Percentiles rank a stretch among this genome's conserved stretches.
phyloP scores from a whole-genome alignment of 305 asterid species.

The Salvia sclarea region DNA sequence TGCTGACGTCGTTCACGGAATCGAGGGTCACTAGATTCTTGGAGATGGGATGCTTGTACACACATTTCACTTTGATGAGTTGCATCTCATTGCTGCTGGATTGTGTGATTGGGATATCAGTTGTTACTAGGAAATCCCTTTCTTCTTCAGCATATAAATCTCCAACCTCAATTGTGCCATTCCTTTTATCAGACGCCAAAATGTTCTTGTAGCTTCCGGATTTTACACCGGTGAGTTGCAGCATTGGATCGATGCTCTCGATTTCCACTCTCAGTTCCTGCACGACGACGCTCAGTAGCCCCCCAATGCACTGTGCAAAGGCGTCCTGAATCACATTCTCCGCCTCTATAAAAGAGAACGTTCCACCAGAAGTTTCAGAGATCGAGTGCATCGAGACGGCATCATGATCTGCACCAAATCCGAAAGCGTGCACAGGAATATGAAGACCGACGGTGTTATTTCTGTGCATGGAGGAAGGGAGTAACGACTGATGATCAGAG shows the following conservation, averaged over 20 bases:
- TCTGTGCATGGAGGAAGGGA: conserved; percentile 61
- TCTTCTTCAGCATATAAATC: conserved; percentile 93
- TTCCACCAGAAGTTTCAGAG: conserved; percentile 85
- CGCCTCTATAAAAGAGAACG: conserved; percentile 90
- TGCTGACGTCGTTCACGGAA: conserved; percentile 43
- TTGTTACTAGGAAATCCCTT: conserved; percentile 65
- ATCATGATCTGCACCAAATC: conserved; percentile 93
- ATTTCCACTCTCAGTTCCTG: conserved; percentile 65
- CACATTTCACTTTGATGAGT: conserved; percentile 53
- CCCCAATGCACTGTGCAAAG: conserved; percentile 96
- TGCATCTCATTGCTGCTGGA: conserved; percentile 48
- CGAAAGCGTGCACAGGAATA: conserved; percentile 81
- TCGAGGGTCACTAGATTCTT: conserved; percentile 41
- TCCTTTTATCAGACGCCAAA: conserved; percentile 44
- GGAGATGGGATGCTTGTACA: conserved; percentile 55
- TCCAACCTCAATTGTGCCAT: conserved; percentile 65
- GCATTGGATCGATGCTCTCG: conserved; percentile 52
- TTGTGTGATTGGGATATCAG: conserved; percentile 52
- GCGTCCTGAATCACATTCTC: conserved; percentile 89
- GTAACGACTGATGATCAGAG: conserved; percentile 38
- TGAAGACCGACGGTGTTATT: conserved; percentile 37
- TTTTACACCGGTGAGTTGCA: conserved; percentile 54
- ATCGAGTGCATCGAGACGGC: conserved; percentile 73
- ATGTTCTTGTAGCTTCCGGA: conserved; percentile 71
- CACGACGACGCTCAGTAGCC: conserved; percentile 73